Evolutionary conservation across 2,329 filamentous ascomycete species (phyloP).

Genomic region (Penicillium sumatraense): DNA sequence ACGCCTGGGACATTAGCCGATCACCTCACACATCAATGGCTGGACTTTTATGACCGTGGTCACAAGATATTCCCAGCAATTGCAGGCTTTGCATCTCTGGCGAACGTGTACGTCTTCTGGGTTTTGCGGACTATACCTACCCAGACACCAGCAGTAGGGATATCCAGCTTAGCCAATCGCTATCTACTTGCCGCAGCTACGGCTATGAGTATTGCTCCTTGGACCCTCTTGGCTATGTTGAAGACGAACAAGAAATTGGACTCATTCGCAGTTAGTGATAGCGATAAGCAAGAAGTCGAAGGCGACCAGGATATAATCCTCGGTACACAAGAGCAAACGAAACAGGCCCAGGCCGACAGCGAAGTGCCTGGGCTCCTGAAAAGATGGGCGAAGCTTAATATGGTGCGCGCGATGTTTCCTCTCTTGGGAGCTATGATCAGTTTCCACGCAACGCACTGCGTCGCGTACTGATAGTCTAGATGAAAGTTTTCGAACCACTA

Average conservation of each 20-base stretch:
- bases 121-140: conserved; percentile 4
- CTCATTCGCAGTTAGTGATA: conserved; percentile 22
- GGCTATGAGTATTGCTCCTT: conserved; percentile 31
- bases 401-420: conserved; percentile 24
- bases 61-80: conserved; percentile 59
- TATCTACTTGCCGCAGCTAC: conserved; percentile 28
- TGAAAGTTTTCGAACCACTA: too few relatives aligned
- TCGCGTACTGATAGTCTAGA: too few relatives aligned
- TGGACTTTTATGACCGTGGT: conserved; percentile 51
- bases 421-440: conserved; percentile 28
- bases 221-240: conserved; percentile 27
- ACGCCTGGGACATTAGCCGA: conserved; percentile 16
- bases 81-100: conserved; percentile 56
- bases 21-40: conserved; percentile 34
- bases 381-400: conserved; percentile 26
- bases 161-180: conserved; percentile 1
- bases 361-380: conserved; percentile 15
- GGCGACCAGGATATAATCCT: conserved; percentile 7
- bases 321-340: conserved; percentile 16
- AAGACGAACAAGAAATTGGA: conserved; percentile 28
- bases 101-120: conserved; percentile 47
- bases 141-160: conserved; percentile 6
- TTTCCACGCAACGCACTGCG: conserved; percentile 22
- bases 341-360: conserved; percentile 15
- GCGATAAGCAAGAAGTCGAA: conserved; percentile 22